A percentile compares a stretch with the other conserved stretches of the same genome.
Evolutionary conservation across 768 basidiomycete species (phyloP).

Genomic region (Dendrothele bispora): DNA sequence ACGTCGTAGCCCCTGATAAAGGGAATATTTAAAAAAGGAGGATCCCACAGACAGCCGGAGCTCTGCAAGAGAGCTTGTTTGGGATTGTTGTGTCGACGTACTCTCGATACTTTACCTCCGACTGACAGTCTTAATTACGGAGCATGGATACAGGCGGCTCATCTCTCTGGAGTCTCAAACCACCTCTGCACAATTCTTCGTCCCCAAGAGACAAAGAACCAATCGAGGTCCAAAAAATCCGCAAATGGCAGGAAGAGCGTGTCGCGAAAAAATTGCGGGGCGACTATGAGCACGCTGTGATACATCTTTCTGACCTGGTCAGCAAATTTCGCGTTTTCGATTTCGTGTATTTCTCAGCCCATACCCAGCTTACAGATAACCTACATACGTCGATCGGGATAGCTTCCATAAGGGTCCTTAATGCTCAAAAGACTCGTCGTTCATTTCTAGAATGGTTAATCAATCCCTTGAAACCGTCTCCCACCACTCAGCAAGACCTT

Average conservation of each 20-base stretch:
- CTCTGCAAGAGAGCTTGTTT: too few relatives aligned
- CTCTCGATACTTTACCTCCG: too few relatives aligned
- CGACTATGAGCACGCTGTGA: slow-evolving; percentile 73
- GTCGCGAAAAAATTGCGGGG: slow-evolving; percentile 64
- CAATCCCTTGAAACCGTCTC: slow-evolving; percentile 47
- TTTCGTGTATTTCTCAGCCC: not conserved
- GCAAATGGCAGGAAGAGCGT: slow-evolving; percentile 77
- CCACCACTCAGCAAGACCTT: slow-evolving; percentile 32
- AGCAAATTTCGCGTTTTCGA: slow-evolving; percentile 19
- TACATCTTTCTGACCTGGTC: slow-evolving; percentile 65
- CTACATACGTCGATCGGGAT: slow-evolving; percentile 54
- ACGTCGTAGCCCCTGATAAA: too few relatives aligned
- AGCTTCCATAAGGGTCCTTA: slow-evolving; percentile 78
- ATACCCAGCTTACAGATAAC: not conserved
- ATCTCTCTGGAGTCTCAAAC: slow-evolving; percentile 15
- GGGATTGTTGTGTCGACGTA: too few relatives aligned
- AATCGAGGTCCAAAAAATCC: slow-evolving; percentile 53
- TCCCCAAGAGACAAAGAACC: slow-evolving; percentile 60
- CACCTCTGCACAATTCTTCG: slow-evolving; percentile 56
- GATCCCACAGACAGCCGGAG: too few relatives aligned
- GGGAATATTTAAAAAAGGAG: too few relatives aligned
- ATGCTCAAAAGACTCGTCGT: slow-evolving; percentile 69
- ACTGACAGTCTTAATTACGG: too few relatives aligned
- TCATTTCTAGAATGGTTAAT: slow-evolving; percentile 84
- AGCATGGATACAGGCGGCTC: not conserved